Evolutionary conservation across 371 early-diverging fungal genomes (phyloP).

Genomic region (Rhizopus arrhizus): DNA sequence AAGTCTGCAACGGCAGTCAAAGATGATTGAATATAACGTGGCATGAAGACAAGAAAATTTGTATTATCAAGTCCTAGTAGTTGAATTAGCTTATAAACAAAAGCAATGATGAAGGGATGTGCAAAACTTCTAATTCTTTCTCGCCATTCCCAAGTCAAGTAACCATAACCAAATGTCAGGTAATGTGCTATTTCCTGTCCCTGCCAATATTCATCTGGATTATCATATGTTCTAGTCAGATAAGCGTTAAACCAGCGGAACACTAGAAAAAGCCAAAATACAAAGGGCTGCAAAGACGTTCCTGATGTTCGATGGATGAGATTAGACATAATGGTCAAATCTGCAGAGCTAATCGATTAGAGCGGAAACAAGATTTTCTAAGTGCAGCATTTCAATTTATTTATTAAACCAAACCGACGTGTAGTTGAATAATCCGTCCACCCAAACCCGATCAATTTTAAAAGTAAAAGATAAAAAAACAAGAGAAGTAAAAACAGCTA

Average conservation of each 20-base stretch:
- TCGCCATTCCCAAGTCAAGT: constrained; percentile 92
- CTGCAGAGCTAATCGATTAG: background rate
- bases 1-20: constrained; percentile 77
- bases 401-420: too few species aligned
- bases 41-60: constrained; percentile 60
- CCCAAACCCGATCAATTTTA: too few species aligned
- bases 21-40: constrained; percentile 72
- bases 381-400: too few species aligned
- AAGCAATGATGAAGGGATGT: constrained; percentile 80
- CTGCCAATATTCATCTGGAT: constrained; percentile 94
- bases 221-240: constrained; percentile 70
- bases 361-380: too few species aligned
- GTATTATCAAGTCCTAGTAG: constrained; percentile 66
- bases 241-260: constrained; percentile 70
- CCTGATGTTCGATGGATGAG: constrained; percentile 20
- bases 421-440: too few species aligned
- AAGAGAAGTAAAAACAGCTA: too few species aligned
- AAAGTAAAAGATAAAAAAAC: too few species aligned
- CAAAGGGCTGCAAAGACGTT: constrained; percentile 16
- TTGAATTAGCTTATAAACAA: constrained; percentile 63
- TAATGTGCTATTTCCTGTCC: constrained; percentile 84
- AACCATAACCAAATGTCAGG: constrained; percentile 81
- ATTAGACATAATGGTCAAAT: background rate
- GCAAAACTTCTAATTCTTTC: constrained; percentile 71
- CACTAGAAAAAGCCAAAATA: constrained; percentile 52